Base-by-base conservation (phyloP, 176 grass and related monocot species). In the Avena sativa region DNA sequence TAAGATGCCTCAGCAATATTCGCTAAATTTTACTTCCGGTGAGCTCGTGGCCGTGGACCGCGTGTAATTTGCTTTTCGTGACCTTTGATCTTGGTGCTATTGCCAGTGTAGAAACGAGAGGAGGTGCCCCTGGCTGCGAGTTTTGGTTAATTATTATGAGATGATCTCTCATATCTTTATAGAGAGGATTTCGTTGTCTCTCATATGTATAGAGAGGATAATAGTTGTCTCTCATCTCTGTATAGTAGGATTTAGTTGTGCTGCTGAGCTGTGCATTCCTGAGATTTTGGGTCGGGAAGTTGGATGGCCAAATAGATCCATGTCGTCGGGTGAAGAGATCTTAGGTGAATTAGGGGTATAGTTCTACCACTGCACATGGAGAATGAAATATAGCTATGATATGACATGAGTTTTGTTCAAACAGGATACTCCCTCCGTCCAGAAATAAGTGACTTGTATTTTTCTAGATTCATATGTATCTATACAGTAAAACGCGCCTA, bases 1-100 rank as follows among this genome's bases (percentile, higher is more conserved):
- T 71, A 70, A 62, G 4, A 77, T 83, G 78, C 40, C 70, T n/a
- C 70, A 5, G 52, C 60, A 17, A n/a, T 76, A 40, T 70, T 89
- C 0, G 20, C 49, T 10, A 50, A 19, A 15, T 11, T 59, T 67
- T 36, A 67, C 32, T 44, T 28, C 46, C 7, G n/a, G 6, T 30
- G 12, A 66, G 63, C 17, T 53, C 66, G 21, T 64, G 60, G 44
- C 13, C 0, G 34, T 63, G 53, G 16, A n/a, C 67, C 11, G 13
- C 48, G 56, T 51, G 5, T 10, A 43, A 79, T 30, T 53, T 78
- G 56, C n/a, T 20, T 68, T 69, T 28, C 2, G 30, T 70, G 49
- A 70, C 20, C 21, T 51, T 28, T 61, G 12, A 7, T 13, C 16
- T 13, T 40, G 12, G 32, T 56, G 8, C 19, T 57, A 34, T 10